Evolutionary conservation across 2,329 filamentous ascomycete species (phyloP).

Genomic region (Epichloe bromicola): DNA sequence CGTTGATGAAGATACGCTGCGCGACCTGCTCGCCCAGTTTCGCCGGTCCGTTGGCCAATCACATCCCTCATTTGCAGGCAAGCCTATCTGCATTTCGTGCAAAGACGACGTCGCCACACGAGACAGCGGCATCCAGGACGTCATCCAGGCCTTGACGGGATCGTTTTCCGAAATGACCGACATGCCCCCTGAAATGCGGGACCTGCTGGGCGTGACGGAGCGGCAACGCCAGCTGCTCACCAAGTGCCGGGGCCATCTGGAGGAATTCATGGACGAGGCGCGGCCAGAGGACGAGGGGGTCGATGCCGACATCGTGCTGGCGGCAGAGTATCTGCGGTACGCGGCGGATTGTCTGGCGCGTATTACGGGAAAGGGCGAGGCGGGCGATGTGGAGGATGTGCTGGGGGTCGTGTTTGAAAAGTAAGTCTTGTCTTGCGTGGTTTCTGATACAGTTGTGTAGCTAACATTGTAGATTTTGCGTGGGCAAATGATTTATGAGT

Average conservation of each 20-base stretch:
- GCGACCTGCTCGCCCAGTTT: constrained; percentile 28
- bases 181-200: constrained; percentile 61
- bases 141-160: constrained; percentile 53
- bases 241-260: constrained; percentile 57
- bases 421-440: constrained; percentile 41
- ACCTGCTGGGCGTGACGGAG: constrained; percentile 81
- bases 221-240: constrained; percentile 73
- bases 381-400: constrained; percentile 87
- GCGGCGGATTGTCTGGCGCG: constrained; percentile 70
- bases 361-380: constrained; percentile 77
- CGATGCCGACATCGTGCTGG: constrained; percentile 73
- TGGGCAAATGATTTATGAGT: constrained; percentile 26
- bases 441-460: background rate
- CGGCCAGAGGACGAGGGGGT: constrained; percentile 18
- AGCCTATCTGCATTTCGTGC: constrained; percentile 53
- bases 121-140: constrained; percentile 53
- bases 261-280: constrained; percentile 56
- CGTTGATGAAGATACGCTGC: constrained; percentile 22
- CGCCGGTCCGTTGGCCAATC: constrained; percentile 9
- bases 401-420: constrained; percentile 93
- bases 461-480: constrained; percentile 27
- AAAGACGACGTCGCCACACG: constrained; percentile 30
- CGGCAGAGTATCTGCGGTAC: constrained; percentile 74
- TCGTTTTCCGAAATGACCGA: constrained; percentile 60
- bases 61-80: constrained; percentile 15